Base-by-base conservation (phyloP, 129 eudicot species). In the Flaveria bidentis region DNA sequence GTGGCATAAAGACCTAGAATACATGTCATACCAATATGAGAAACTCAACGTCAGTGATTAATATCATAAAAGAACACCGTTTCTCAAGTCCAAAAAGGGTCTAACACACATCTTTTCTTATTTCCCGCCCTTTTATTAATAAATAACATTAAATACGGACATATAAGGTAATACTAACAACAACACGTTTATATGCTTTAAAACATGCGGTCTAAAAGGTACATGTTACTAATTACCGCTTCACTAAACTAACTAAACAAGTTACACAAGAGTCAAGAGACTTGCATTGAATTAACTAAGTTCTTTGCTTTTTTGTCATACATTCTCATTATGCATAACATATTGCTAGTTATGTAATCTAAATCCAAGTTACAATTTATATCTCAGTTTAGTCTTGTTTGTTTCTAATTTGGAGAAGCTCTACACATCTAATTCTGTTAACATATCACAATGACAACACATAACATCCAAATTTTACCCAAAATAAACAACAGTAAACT, bases 1-100 rank as follows among this genome's bases (percentile, higher is more conserved):
- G 85, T 26, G 99, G 99, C 89, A 94, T 68, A 68, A 82, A 74
- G 36, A 94, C 91, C 99, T 94, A 83, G 46, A 82, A 71, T 47
- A 62, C 65, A 73, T 67, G 75, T 15, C 42, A 47, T 52, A 65
- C 53, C 75, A 73, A 44, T 41, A 66, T 62, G 49, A 26, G 71
- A 71, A 78, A 30, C 33, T 12, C 17, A 17, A 17, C 42, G 22
- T 67, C 46, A 3, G 66, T 33, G 9, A 28, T 66, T 15, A 36
- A 51, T 65, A 65, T 18, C 12, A 36, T 5, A 36, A 36, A 36
- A 36, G 7, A 36, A 36, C 41, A 36, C 10, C 2, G 61, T 57
- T 60, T 57, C 70, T 26, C 39, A 57, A 69, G 49, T 9, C 16
- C 4, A 33, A 36, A 36, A 36, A 36, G 22, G 72, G 67, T 61